A percentile compares a stretch with the other conserved stretches of the same genome.
Evolutionary conservation across 305 asterid species (phyloP).

Genomic region (Solanum hybrid): DNA sequence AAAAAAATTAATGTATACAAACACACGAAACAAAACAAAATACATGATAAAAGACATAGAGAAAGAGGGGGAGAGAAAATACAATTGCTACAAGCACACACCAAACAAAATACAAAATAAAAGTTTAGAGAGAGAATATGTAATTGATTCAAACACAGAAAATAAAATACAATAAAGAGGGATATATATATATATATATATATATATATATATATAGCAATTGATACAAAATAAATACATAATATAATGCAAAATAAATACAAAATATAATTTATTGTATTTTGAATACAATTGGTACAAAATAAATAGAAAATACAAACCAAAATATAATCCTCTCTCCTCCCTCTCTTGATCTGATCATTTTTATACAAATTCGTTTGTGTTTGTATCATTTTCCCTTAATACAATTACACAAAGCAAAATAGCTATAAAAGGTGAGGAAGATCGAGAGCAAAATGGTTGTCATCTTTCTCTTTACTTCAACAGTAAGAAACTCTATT

Average conservation of each 20-base stretch:
- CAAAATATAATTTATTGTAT: too few relatives aligned
- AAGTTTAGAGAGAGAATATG: neutral
- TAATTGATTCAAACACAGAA: too few relatives aligned
- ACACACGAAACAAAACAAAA: too few relatives aligned
- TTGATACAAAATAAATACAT: too few relatives aligned
- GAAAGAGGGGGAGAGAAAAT: neutral
- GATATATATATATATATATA: too few relatives aligned
- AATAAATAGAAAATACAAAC: too few relatives aligned
- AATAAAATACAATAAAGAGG: too few relatives aligned
- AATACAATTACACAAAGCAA: neutral
- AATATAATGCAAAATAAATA: too few relatives aligned
- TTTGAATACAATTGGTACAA: too few relatives aligned
- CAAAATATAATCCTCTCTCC: neutral
- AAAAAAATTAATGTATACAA: too few relatives aligned
- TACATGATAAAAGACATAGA: too few relatives aligned
- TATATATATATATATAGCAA: too few relatives aligned
- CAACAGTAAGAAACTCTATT: neutral
- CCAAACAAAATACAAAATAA: neutral
- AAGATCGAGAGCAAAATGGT: neutral
- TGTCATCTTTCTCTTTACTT: neutral
- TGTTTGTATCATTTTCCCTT: neutral
- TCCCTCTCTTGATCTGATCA: neutral
- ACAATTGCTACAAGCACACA: neutral
- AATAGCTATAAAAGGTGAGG: neutral
- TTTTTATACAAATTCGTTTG: neutral